Percentiles rank a stretch among this genome's conserved stretches.
Evolutionary conservation across 306 rosid genomes (phyloP).

Genomic region (Phaseolus lunatus): DNA sequence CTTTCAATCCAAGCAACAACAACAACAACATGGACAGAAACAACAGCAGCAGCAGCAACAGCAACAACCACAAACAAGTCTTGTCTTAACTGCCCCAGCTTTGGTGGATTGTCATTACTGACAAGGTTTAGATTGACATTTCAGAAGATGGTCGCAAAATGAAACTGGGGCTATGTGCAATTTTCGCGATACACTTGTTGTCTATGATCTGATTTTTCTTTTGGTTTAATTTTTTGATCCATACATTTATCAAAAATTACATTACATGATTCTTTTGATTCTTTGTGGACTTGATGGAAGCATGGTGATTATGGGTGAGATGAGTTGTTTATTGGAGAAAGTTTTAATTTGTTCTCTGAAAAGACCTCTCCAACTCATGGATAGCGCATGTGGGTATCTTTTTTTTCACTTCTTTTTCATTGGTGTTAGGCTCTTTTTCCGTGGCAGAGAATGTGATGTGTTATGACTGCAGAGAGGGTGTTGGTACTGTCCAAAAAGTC

Average conservation of each 20-base stretch:
- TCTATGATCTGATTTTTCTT: constrained; percentile 37
- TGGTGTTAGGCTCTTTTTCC: constrained; percentile 42
- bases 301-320: constrained; percentile 25
- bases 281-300: constrained; percentile 45
- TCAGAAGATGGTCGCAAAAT: constrained; percentile 32
- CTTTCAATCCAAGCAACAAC: constrained; percentile 66
- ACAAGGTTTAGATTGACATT: constrained; percentile 40
- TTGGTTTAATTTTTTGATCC: background rate
- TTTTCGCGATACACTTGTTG: constrained; percentile 35
- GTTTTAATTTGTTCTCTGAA: constrained; percentile 38
- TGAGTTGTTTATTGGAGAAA: constrained; percentile 45
- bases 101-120: constrained; percentile 98
- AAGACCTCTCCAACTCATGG: constrained; percentile 54
- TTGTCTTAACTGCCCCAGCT: constrained; percentile 73
- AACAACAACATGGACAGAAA: constrained; percentile 39
- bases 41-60: constrained; percentile 45
- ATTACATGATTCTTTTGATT: constrained; percentile 56
- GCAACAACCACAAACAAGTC: constrained; percentile 49
- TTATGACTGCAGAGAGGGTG: constrained; percentile 44
- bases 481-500: constrained; percentile 52
- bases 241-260: constrained; percentile 41
- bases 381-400: constrained; percentile 57
- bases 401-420: constrained; percentile 38
- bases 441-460: constrained; percentile 58
- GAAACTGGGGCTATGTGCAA: constrained; percentile 45